Conservation (phyloP, 345 rosid genomes). For the Pistacia vera region DNA sequence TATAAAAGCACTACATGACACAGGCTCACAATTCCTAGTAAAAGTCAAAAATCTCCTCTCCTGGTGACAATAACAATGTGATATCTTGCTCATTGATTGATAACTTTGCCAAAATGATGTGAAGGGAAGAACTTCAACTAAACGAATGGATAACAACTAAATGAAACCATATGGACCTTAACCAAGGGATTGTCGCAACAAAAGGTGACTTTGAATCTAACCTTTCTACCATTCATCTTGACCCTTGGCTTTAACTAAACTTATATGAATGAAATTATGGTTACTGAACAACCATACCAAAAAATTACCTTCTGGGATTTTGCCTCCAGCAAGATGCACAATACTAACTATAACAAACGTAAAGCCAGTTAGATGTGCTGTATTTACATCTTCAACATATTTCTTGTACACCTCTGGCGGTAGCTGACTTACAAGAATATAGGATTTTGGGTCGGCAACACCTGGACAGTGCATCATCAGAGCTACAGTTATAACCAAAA, state of each 20-base stretch:
- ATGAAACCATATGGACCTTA: background rate
- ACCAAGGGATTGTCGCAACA: slow-evolving; percentile 2
- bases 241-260: too few relatives aligned
- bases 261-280: background rate
- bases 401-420: slow-evolving; percentile 66
- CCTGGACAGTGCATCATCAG: slow-evolving; percentile 38
- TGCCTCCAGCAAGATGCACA: slow-evolving; percentile 85
- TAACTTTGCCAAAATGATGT: background rate
- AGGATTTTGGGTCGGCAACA: slow-evolving; percentile 66
- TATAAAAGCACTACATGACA: background rate
- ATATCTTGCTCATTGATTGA: background rate
- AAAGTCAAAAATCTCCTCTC: background rate
- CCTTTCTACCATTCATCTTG: too few relatives aligned
- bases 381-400: slow-evolving; percentile 60
- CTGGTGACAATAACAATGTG: background rate
- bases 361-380: slow-evolving; percentile 65
- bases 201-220: background rate
- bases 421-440: slow-evolving; percentile 72
- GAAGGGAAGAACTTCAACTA: background rate
- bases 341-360: slow-evolving; percentile 72
- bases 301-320: slow-evolving; percentile 70
- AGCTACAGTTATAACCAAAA: slow-evolving; percentile 8
- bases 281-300: background rate
- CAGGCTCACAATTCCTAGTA: background rate
- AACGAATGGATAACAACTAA: background rate